Evolutionary conservation across 2,329 filamentous ascomycete genomes (phyloP), one percentile per base, ranked within the genome.

Genomic region (Aspergillus ustus): DNA sequence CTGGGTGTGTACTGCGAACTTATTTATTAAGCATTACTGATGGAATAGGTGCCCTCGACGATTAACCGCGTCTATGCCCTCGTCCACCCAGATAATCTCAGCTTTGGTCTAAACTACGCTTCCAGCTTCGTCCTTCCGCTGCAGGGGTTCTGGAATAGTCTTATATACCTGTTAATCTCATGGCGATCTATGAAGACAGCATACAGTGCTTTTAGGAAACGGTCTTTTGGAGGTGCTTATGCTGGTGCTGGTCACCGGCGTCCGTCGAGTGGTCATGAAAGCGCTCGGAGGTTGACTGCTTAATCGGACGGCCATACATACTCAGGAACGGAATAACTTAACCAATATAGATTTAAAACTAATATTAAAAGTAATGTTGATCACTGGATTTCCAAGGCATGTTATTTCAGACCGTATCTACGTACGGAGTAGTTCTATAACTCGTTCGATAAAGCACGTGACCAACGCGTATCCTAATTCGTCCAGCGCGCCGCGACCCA

Each of bases 121-220:
- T 89, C 89, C 22, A 87, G 90, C 0, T 83, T 92, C 45, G 91
- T 95, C 1, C 82, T 96, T 8, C 91, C 92, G 0, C 82, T 93
- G 0, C 92, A 96, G 72, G 92, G 92, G 0, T 91, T 93, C 70
- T 95, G 91, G 91, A 96, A 96, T 73, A 86, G 88, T 19, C 75
- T 91, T 61, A 92, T 96, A 67, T 96, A 95, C 75, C 77, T 87
- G 17, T 83, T 85, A 11, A 92, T 90, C 1, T 91, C 89, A 6
- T 86, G 87, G 82, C 77, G 84, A 53, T 88, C 88, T 0, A 88
- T 87, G 71, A 83, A 83, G 71, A 15, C 52, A 15, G 43, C 52
- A n/a, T 63, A 60, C 52, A 19, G n/a, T 17, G 29, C 58, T 19
- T 22, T 62, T 37, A 49, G 57, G 44, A 49, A 29, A 28, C 11